Base-by-base conservation (phyloP, 2,329 filamentous ascomycete species). In the Fusarium euwallaceae region DNA sequence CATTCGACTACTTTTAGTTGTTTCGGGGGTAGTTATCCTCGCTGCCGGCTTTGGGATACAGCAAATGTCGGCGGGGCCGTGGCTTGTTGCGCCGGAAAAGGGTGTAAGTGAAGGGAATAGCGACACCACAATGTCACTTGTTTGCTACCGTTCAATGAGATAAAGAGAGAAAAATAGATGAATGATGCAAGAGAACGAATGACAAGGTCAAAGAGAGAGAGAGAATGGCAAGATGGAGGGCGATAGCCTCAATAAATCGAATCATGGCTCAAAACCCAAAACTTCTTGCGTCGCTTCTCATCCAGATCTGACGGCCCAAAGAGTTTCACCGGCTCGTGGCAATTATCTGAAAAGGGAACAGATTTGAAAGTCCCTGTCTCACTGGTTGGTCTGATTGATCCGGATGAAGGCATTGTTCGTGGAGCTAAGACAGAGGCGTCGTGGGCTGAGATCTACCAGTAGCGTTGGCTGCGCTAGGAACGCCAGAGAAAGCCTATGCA, bases 311-410 rank as follows among this genome's bases (percentile, higher is more conserved):
- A 29, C 16, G 14, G 16, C 6, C 39, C 32, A 16, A 45, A 48
- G 36, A 17, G 14, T 24, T 24, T 55, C 36, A 7, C 48, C 69
- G 66, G 63, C 48, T 75, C 53, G 51, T 67, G 66, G 70, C 41
- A 55, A 73, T 34, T 45, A 61, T 45, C 72, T 66, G 66, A 73
- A 63, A 73, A 71, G 39, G 66, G 70, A 32, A 6, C 41, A 67
- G 39, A 61, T 27, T 12, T 53, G 62, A 67, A 61, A 63, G 45
- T 64, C 39, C 64, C 43, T 36, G 27, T 20, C 22, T 53, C 43
- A 17, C 37, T 70, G 43, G 73, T 61, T 63, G 48, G 51, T 22
- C 60, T 56, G 16, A 16, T 55, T 65, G 62, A 29, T 27, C 72
- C 66, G 66, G 72, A 75, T 75, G 20, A 58, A 64, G 51, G 6